phyloP scores from a whole-genome alignment of 1,284 basidiomycete species.

The Schizophyllum commune region DNA sequence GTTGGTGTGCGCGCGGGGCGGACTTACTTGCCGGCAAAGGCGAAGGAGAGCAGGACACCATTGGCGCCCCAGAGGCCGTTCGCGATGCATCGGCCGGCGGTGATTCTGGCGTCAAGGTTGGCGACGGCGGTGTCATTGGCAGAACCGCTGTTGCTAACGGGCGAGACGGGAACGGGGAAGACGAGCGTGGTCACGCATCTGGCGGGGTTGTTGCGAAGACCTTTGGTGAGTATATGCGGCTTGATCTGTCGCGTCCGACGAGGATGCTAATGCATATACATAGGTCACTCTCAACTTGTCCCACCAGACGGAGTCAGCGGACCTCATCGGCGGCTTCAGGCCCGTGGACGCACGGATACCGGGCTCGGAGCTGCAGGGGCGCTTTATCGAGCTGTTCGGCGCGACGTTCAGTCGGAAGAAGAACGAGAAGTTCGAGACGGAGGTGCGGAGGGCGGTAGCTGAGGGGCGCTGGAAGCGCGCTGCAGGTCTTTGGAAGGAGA shows the following conservation, averaged over 20 bases:
- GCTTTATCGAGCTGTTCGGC: conserved; percentile 81
- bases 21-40: conserved; percentile 42
- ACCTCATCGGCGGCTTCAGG: conserved; percentile 93
- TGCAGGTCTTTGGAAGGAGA: conserved; percentile 82
- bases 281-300: conserved; percentile 83
- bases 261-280: neutral
- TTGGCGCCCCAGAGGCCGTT: conserved; percentile 51
- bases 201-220: conserved; percentile 70
- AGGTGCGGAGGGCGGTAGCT: conserved; percentile 76
- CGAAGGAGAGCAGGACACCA: conserved; percentile 15
- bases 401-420: conserved; percentile 86
- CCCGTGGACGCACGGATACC: conserved; percentile 84
- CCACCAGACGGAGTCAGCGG: conserved; percentile 94
- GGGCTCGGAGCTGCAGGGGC: conserved; percentile 67
- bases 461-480: conserved; percentile 84
- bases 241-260: neutral
- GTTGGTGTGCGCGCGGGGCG: conserved; percentile 52
- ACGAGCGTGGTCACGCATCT: conserved; percentile 91
- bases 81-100: conserved; percentile 85
- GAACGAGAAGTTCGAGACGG: conserved; percentile 84
- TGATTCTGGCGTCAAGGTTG: conserved; percentile 77
- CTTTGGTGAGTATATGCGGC: conserved; percentile 34
- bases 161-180: conserved; percentile 98
- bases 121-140: conserved; percentile 64
- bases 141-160: conserved; percentile 90